Evolutionary conservation across 805 yeast genomes (phyloP), one percentile per base, ranked within the genome.

Genomic region (Pichia nakasei): DNA sequence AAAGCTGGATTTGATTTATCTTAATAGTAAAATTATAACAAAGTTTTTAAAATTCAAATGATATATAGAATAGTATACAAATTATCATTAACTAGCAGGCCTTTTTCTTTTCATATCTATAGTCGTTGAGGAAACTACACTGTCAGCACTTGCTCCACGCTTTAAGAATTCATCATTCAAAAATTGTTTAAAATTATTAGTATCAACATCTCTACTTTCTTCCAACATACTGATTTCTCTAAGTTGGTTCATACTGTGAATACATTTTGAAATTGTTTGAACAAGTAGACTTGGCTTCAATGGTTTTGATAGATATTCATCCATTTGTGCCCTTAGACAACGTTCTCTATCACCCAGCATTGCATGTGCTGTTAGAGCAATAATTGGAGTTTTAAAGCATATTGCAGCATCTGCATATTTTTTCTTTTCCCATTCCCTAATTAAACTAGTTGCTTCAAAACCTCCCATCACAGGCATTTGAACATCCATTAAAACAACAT

Each of bases 391-490:
- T 46, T 94, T 72, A 48, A 82, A 78, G 39, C 38, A 38, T 27
- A 84, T 73, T 41, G 80, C 72, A 9, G 81, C 74, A 58, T 78
- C 82, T 20, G 78, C 76, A 37, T 89, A 87, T 49, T 81, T 80
- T 62, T 81, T 82, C 67, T 75, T 78, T 63, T 86, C 96, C 94
- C 94, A 85, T 57, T 83, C 87, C 53, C 96, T 70, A 43, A 86
- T 86, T 61, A 79, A 78, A 38, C 82, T 85, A 1, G 95, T 85
- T 3, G 95, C 95, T 57, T 86, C 96, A 60, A 86, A 86, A 0
- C 96, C 96, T 24, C 95, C 95, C 93, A 86, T 87, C 15, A 85
- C 85, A 9, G 95, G 95, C 96, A 86, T 86, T 61, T 86, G 96
- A 37, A 86, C 95, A 66, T 86, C 95, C 96, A 86, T 86, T 52